Conservation (phyloP, 768 basidiomycete genomes). For the Ramaria sp. region DNA sequence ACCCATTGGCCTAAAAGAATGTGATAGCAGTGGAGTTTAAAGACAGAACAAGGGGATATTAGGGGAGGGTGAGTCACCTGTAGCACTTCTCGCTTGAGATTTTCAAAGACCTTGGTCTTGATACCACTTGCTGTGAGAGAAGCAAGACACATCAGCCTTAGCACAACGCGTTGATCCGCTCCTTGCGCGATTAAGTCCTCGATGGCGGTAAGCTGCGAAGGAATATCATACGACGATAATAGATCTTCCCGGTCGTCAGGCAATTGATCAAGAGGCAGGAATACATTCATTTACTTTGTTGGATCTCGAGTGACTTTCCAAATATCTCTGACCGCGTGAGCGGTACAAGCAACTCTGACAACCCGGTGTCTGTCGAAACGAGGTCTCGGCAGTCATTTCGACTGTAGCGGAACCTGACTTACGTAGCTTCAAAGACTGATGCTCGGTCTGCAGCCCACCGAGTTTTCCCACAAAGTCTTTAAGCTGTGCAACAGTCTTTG, state of each 20-base stretch:
- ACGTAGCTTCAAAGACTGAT: slow-evolving; percentile 85
- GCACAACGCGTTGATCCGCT: slow-evolving; percentile 65
- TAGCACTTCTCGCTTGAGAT: slow-evolving; percentile 82
- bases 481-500: slow-evolving; percentile 85
- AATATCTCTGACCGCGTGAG: slow-evolving; percentile 80
- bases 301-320: slow-evolving; percentile 86
- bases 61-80: slow-evolving; percentile 43
- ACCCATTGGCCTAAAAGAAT: slow-evolving; percentile 45
- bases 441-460: slow-evolving; percentile 85
- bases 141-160: slow-evolving; percentile 78
- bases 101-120: slow-evolving; percentile 78
- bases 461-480: slow-evolving; percentile 93
- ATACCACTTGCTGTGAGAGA: slow-evolving; percentile 80
- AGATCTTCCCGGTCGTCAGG: slow-evolving; percentile 46
- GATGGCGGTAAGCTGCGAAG: slow-evolving; percentile 71
- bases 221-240: slow-evolving; percentile 83
- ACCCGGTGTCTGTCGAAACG: slow-evolving; percentile 61
- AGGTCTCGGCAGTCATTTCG: not conserved
- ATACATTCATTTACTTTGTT: slow-evolving; percentile 63
- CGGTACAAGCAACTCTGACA: slow-evolving; percentile 87
- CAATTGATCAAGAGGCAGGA: slow-evolving; percentile 3
- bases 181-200: slow-evolving; percentile 88
- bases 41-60: not conserved
- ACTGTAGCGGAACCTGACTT: slow-evolving; percentile 22
- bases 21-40: slow-evolving; percentile 53